phyloP scores from a whole-genome alignment of 768 basidiomycete genomes.

The Boletellus ananiceps region DNA sequence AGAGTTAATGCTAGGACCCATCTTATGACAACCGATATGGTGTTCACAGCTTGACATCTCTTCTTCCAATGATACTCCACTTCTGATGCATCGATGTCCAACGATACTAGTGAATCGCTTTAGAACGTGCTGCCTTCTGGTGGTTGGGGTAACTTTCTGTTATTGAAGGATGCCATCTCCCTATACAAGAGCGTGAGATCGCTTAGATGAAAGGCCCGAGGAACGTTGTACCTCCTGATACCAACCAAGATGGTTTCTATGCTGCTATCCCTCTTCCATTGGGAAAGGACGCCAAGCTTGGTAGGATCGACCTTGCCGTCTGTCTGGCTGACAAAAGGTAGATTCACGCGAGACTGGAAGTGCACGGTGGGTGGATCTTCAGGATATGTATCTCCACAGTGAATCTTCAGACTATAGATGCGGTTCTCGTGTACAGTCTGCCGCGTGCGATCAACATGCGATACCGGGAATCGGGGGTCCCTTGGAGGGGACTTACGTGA shows the following conservation, averaged over 20 bases:
- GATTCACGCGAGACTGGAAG: constrained; percentile 86
- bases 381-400: constrained; percentile 73
- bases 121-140: constrained; percentile 79
- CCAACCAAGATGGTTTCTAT: constrained; percentile 91
- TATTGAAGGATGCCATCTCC: constrained; percentile 91
- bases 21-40: constrained; percentile 9
- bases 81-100: constrained; percentile 1
- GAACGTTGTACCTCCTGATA: constrained; percentile 66
- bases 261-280: constrained; percentile 73
- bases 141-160: constrained; percentile 93
- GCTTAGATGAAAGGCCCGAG: neutral
- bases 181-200: constrained; percentile 37
- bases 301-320: constrained; percentile 75
- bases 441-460: constrained; percentile 10
- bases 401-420: constrained; percentile 93
- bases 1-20: constrained; percentile 20
- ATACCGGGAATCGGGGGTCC: constrained; percentile 9
- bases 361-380: constrained; percentile 75
- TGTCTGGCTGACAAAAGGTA: constrained; percentile 79
- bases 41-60: constrained; percentile 9
- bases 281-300: constrained; percentile 66
- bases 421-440: constrained; percentile 98
- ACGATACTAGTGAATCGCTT: constrained; percentile 1
- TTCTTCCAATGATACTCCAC: constrained; percentile 13
- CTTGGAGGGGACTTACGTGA: constrained; percentile 58